These are phyloP conservation scores for Solanum chiquidenum DNA, from an alignment of 257 asterid species.

Conservation along the genomic window DNA sequence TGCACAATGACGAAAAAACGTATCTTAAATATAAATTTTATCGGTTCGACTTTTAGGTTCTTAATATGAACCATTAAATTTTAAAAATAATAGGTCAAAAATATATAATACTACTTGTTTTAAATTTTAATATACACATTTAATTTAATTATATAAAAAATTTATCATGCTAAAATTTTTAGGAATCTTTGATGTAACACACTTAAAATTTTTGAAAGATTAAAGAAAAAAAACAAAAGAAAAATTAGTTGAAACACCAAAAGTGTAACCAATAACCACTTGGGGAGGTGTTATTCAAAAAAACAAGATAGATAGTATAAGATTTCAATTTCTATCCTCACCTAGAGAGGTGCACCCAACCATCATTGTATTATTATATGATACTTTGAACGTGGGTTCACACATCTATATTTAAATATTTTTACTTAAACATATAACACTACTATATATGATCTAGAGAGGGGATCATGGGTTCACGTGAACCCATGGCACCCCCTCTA, in stretches of 20 bases:
- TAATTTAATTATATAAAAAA: too few relatives aligned
- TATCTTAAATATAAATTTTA: too few relatives aligned
- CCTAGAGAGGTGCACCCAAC: neutral
- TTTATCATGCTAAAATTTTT: neutral
- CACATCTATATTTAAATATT: neutral
- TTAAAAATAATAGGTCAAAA: too few relatives aligned
- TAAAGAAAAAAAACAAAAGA: too few relatives aligned
- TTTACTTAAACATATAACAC: neutral
- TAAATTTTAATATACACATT: too few relatives aligned
- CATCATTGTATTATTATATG: neutral
- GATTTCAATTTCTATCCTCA: neutral
- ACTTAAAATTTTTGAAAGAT: neutral
- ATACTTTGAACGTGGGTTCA: too few relatives aligned
- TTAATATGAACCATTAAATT: too few relatives aligned
- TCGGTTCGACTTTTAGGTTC: too few relatives aligned
- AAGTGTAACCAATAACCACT: neutral
- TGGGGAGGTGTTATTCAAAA: neutral
- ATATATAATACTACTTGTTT: too few relatives aligned
- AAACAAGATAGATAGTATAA: neutral
- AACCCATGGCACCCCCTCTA: neutral
- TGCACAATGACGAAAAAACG: too few relatives aligned
- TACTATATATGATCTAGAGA: neutral
- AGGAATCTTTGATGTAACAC: neutral
- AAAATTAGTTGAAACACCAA: neutral
- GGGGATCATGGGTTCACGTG: neutral